Evolutionary conservation across 441 rosid genomes (phyloP), one percentile per base, ranked within the genome.

Genomic region (Populus hybrid): DNA sequence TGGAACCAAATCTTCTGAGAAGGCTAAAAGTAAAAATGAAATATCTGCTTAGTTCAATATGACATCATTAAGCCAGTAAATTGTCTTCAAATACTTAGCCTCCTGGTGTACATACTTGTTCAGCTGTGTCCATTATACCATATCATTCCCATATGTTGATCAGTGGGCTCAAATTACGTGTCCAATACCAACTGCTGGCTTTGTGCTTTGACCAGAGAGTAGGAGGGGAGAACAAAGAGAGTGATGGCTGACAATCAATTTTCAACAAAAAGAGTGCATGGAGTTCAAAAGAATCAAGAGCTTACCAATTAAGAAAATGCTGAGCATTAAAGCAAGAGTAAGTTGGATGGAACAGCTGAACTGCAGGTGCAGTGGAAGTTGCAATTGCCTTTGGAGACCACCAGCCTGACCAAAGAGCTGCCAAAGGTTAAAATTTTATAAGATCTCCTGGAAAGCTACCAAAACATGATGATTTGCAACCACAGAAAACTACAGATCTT

Each of bases 291-390:
- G 21, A 73, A 69, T 35, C 70, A 61, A 69, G 36, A 61, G 75
- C 96, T 87, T 83, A 94, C 98, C 91, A 54, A 94, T 86, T 73
- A 92, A 82, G 84, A 94, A 87, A 73, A 92, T 81, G 46, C 90
- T 86, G 70, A 92, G 85, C 87, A 85, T 81, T 70, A 94, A 84
- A 78, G 85, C 87, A 68, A 94, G 92, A 78, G 84, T 85, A 78
- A 90, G 83, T 81, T 88, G 92, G 42, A 92, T 59, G 50, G 96
- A 91, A 81, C 91, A 85, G 79, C 88, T 85, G 75, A 84, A 75
- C 75, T 84, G 91, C 80, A 84, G 21, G 4, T 78, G 89, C 59
- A 81, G 71, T 3, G 94, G 89, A 82, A 82, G 73, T 65, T 78
- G 89, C 38, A 81, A 64, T 66, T 84, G 90, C 81, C 93, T 87